Percentiles rank a stretch among this genome's conserved stretches.
phyloP scores from a whole-genome alignment of 371 early-diverging fungal species.

The Catenaria anguillulae region DNA sequence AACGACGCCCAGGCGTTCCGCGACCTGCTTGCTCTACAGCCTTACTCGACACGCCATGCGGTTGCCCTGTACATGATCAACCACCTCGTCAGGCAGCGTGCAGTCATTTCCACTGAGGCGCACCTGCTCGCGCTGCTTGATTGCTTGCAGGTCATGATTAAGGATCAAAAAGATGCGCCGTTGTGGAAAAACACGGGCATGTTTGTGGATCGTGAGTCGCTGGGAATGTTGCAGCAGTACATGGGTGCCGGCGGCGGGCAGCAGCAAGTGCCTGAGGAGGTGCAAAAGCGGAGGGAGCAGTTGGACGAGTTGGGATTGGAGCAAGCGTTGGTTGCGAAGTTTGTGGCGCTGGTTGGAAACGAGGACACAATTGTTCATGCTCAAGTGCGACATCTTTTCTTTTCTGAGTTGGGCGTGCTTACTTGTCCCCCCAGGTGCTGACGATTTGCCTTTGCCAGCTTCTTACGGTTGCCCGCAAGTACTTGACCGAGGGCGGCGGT shows the following conservation, averaged over 20 bases:
- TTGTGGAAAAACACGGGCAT: slow-evolving; percentile 18
- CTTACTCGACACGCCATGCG: slow-evolving; percentile 4
- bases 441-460: slow-evolving; percentile 23
- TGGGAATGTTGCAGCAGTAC: not conserved
- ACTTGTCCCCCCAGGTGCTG: too few relatives aligned
- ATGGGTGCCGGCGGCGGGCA: not conserved
- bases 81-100: not conserved
- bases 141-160: slow-evolving; percentile 38
- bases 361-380: slow-evolving; percentile 58
- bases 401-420: too few relatives aligned
- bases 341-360: slow-evolving; percentile 61
- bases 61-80: not conserved
- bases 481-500: slow-evolving; percentile 63
- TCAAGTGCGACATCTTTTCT: slow-evolving; percentile 22
- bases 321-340: slow-evolving; percentile 62
- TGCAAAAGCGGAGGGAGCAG: slow-evolving; percentile 11
- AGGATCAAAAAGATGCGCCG: slow-evolving; percentile 57
- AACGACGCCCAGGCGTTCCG: slow-evolving; percentile 11
- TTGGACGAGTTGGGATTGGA: slow-evolving; percentile 65
- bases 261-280: too few relatives aligned
- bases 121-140: slow-evolving; percentile 35
- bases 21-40: slow-evolving; percentile 36
- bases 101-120: slow-evolving; percentile 25
- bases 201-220: slow-evolving; percentile 2
- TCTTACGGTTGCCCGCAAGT: slow-evolving; percentile 57